Percentiles rank a stretch among this genome's conserved stretches.
Evolutionary conservation across 2,329 filamentous ascomycete species (phyloP).

Genomic region (Allantophomopsis lycopodina): DNA sequence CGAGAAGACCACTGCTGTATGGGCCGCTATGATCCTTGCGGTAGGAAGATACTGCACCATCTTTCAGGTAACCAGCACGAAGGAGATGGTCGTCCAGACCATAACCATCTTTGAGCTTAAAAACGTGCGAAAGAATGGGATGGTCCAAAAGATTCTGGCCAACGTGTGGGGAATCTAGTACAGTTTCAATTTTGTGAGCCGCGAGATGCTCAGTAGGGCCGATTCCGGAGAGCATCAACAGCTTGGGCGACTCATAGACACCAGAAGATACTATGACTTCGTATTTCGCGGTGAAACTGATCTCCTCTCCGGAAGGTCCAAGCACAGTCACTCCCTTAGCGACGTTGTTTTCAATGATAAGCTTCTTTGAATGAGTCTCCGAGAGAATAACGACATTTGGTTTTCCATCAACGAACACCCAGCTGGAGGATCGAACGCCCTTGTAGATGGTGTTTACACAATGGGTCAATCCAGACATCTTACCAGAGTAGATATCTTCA

Average conservation of each 20-base stretch:
- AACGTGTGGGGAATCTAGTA: slow-evolving; percentile 16
- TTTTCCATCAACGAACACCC: slow-evolving; percentile 35
- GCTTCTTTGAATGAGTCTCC: slow-evolving; percentile 32
- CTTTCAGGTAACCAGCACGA: slow-evolving; percentile 20
- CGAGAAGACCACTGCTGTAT: slow-evolving; percentile 26
- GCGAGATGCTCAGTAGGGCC: slow-evolving; percentile 17
- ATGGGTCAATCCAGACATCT: slow-evolving; percentile 37
- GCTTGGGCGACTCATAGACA: slow-evolving; percentile 34
- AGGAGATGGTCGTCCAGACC: slow-evolving; percentile 23
- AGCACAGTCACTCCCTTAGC: no score
- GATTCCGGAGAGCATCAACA: slow-evolving; percentile 33
- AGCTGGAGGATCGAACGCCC: slow-evolving; percentile 37
- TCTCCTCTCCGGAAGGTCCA: slow-evolving; percentile 7
- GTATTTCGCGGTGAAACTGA: slow-evolving; percentile 5
- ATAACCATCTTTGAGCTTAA: slow-evolving; percentile 25
- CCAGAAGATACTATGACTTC: slow-evolving; percentile 36
- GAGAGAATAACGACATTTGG: slow-evolving; percentile 38
- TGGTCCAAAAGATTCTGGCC: slow-evolving; percentile 22
- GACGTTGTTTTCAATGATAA: slow-evolving; percentile 13
- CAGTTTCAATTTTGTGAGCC: slow-evolving; percentile 8
- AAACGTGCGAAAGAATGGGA: slow-evolving; percentile 23
- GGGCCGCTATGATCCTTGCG: slow-evolving; percentile 24
- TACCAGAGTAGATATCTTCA: slow-evolving; percentile 41
- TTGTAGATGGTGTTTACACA: slow-evolving; percentile 42
- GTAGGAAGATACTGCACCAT: slow-evolving; percentile 25